Conservation (phyloP, 495 filamentous ascomycete species). For the Cercophora samala region DNA sequence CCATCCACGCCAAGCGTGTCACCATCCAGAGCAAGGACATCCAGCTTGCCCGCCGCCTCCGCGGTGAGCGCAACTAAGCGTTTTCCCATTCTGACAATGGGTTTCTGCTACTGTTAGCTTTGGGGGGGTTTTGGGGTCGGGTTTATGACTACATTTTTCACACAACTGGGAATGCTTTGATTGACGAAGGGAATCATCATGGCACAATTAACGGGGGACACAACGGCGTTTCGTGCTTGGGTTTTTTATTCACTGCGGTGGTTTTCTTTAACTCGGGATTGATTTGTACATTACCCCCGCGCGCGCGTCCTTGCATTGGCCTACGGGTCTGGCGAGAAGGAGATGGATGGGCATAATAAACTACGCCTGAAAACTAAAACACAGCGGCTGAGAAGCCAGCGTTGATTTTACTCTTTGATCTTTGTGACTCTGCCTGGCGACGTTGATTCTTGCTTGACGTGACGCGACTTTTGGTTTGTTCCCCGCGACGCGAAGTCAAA, state of each 20-base stretch:
- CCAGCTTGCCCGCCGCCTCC: slow-evolving; percentile 93
- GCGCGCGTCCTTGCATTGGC: slow-evolving; percentile 5
- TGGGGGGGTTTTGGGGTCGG: slow-evolving; percentile 26
- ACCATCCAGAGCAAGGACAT: slow-evolving; percentile 95
- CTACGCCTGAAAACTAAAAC: slow-evolving; percentile 14
- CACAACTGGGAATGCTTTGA: slow-evolving; percentile 27
- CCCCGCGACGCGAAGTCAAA: not conserved
- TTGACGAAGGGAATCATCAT: slow-evolving; percentile 27
- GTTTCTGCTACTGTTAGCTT: slow-evolving; percentile 18
- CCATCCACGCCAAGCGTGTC: slow-evolving; percentile 99
- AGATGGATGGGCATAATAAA: slow-evolving; percentile 18
- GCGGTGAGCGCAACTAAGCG: slow-evolving; percentile 77
- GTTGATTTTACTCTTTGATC: not conserved
- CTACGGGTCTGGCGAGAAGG: slow-evolving; percentile 21
- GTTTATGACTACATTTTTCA: slow-evolving; percentile 32
- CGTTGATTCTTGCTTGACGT: not conserved
- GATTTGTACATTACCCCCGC: slow-evolving; percentile 39
- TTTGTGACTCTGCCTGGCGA: not conserved
- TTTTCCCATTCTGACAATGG: not conserved
- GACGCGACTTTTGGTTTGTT: not conserved
- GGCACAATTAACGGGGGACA: slow-evolving; percentile 26
- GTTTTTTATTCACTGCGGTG: slow-evolving; percentile 24
- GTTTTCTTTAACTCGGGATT: slow-evolving; percentile 25
- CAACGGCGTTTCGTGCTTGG: slow-evolving; percentile 41
- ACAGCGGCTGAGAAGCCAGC: not conserved